Base-by-base conservation (phyloP, 192 early-diverging fungal genomes). In the Diversispora epigaea region DNA sequence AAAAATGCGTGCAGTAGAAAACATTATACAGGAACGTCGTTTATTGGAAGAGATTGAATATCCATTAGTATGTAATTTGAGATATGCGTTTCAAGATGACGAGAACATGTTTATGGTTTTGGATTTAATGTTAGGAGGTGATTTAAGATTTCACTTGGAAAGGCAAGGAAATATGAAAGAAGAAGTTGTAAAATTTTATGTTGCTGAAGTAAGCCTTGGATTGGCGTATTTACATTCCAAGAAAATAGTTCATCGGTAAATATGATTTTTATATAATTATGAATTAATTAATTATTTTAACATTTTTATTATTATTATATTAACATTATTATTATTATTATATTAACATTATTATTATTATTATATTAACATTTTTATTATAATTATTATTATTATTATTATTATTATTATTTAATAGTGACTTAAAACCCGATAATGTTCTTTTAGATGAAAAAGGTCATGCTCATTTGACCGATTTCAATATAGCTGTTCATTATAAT, bases 1-100 rank as follows among this genome's bases (percentile, higher is more conserved):
- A 40, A 80, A 86, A 68, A 93, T 92, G 89, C 83, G 87, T 56
- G 92, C 95, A 0, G 87, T 96, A 6, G 87, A 94, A 46, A 96
- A 98, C 78, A 93, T 96, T 44, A 89, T 98, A 56, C 90, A 93
- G 52, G 96, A 98, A 84, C 87, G 96, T 49, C 86, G 89, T 12
- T 79, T 98, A 73, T 81, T 98, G 4, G 95, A 97, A 76, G 88
- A 92, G 56, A 90, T 98, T 43, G 88, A 94, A 43, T 91, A 91
- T 77, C 84, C 93, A 4, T 89, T 97, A 71, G 85, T 96, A 58
- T 92, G 92, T 79, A 98, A 98, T 78, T 77, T 98, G 79, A 85
- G 93, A 39, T 98, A 95, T 73, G 94, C 95, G 25, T 98, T 97
- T 79, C 96, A 97, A 81, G 96, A 98, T 80, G 93, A 96, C 68